A percentile compares a stretch with the other conserved stretches of the same genome.
These are phyloP conservation scores for Cercophora scortea DNA, from an alignment of 495 filamentous ascomycete genomes.

Conservation along the genomic window DNA sequence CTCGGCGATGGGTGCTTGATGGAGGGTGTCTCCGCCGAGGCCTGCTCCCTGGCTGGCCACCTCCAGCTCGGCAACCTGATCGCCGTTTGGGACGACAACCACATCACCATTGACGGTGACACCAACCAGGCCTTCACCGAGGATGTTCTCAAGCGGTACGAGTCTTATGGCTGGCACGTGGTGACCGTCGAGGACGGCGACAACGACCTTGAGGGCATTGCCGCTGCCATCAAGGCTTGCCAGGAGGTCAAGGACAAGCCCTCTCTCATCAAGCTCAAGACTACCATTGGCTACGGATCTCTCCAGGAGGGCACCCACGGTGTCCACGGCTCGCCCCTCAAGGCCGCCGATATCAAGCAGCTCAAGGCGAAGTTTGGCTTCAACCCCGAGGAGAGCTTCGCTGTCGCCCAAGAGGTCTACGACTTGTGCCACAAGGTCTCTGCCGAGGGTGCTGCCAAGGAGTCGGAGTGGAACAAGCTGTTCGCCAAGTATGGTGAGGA, in stretches of 20 bases:
- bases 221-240: slow-evolving; percentile 76
- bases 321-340: slow-evolving; percentile 93
- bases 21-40: slow-evolving; percentile 95
- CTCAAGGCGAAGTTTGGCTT: slow-evolving; percentile 95
- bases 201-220: slow-evolving; percentile 79
- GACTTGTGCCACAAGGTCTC: slow-evolving; percentile 79
- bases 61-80: slow-evolving; percentile 97
- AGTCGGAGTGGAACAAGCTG: slow-evolving; percentile 93
- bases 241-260: slow-evolving; percentile 92
- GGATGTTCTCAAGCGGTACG: slow-evolving; percentile 91
- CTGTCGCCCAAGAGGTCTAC: slow-evolving; percentile 90
- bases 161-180: slow-evolving; percentile 96
- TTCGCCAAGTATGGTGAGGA: slow-evolving; percentile 75
- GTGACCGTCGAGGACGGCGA: slow-evolving; percentile 85
- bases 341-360: slow-evolving; percentile 83
- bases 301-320: slow-evolving; percentile 85
- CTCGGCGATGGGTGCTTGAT: slow-evolving; percentile 98
- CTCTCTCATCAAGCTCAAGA: slow-evolving; percentile 91
- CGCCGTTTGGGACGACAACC: slow-evolving; percentile 95
- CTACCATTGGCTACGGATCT: slow-evolving; percentile 97
- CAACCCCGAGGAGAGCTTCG: slow-evolving; percentile 88
- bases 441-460: slow-evolving; percentile 75
- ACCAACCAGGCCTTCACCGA: slow-evolving; percentile 96
- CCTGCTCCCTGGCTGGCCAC: slow-evolving; percentile 87
- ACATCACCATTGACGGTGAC: slow-evolving; percentile 87